phyloP scores from a whole-genome alignment of 2,329 filamentous ascomycete genomes.

The Aspergillus proliferans region DNA sequence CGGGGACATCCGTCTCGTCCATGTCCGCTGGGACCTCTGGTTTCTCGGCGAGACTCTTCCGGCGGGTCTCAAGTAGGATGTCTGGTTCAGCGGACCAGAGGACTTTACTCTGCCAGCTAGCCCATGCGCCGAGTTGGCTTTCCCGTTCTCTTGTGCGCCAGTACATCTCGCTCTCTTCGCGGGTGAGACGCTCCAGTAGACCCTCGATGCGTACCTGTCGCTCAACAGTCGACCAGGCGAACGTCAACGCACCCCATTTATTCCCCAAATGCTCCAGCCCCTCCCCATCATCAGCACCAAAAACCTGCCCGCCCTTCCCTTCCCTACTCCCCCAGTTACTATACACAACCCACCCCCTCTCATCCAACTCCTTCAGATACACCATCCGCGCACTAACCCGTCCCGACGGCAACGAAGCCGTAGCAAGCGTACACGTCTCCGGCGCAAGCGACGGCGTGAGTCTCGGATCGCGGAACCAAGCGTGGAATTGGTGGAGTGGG shows the following conservation, averaged over 20 bases:
- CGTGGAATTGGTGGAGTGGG: conserved; percentile 79
- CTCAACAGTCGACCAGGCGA: conserved; percentile 84
- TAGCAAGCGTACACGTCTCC: conserved; percentile 83
- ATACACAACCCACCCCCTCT: conserved; percentile 80
- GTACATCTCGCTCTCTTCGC: conserved; percentile 65
- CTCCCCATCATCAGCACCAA: conserved; percentile 18
- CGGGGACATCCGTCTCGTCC: conserved; percentile 44
- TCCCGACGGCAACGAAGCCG: conserved; percentile 74
- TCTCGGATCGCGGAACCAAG: conserved; percentile 76
- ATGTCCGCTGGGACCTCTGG: conserved; percentile 21
- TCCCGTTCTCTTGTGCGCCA: conserved; percentile 66
- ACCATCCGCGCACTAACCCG: conserved; percentile 79
- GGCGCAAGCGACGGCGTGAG: conserved; percentile 61
- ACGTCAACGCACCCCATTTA: conserved; percentile 73
- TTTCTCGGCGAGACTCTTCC: conserved; percentile 17
- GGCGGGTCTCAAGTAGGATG: conserved; percentile 17
- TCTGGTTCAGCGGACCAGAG: conserved; percentile 42
- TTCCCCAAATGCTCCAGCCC: conserved; percentile 46
- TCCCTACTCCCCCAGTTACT: conserved; percentile 76
- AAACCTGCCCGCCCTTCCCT: conserved; percentile 38
- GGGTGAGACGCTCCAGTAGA: conserved; percentile 56
- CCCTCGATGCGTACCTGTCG: conserved; percentile 90
- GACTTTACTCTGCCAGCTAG: conserved; percentile 78
- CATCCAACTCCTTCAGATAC: conserved; percentile 92
- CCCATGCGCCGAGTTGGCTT: conserved; percentile 85